A percentile compares a stretch with the other conserved stretches of the same genome.
Conservation (phyloP, 2,329 filamentous ascomycete species). For the Pseudocercospora crystallina region DNA sequence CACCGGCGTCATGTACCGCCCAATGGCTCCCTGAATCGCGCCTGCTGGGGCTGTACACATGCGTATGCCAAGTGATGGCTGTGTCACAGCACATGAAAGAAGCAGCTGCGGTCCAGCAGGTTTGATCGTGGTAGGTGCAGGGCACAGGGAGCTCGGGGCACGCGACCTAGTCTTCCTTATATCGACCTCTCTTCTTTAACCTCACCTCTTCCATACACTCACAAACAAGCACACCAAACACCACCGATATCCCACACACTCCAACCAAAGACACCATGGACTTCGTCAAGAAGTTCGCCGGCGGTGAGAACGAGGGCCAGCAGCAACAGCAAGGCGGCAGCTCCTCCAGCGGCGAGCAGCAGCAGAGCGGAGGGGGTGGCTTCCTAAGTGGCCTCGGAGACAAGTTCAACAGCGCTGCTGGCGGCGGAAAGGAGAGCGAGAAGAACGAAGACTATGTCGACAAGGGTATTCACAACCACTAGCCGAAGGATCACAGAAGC, state of each 20-base stretch:
- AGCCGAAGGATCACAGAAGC: neutral
- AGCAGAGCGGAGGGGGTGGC: constrained; percentile 38
- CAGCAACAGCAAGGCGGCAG: constrained; percentile 21
- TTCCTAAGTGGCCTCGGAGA: constrained; percentile 62
- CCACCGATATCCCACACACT: neutral
- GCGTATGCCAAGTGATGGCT: constrained; percentile 21
- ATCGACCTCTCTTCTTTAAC: neutral
- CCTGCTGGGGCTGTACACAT: neutral
- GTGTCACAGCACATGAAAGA: constrained; percentile 10
- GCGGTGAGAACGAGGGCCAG: constrained; percentile 34
- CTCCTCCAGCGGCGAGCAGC: constrained; percentile 32
- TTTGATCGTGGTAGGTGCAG: constrained; percentile 9
- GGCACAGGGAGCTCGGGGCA: constrained; percentile 12
- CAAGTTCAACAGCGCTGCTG: constrained; percentile 70
- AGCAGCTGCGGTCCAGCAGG: constrained; percentile 6
- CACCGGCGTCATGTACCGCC: constrained; percentile 5
- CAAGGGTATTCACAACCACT: constrained; percentile 60
- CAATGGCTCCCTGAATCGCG: neutral
- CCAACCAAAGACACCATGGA: constrained; percentile 41
- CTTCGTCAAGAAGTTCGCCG: constrained; percentile 49
- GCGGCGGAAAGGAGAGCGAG: constrained; percentile 70
- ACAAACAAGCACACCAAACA: neutral
- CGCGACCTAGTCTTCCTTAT: constrained; percentile 6
- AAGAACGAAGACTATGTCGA: constrained; percentile 78
- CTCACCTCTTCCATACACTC: neutral